Base-by-base conservation (phyloP, 23 red algal genomes). In the Agarophyton chilense region DNA sequence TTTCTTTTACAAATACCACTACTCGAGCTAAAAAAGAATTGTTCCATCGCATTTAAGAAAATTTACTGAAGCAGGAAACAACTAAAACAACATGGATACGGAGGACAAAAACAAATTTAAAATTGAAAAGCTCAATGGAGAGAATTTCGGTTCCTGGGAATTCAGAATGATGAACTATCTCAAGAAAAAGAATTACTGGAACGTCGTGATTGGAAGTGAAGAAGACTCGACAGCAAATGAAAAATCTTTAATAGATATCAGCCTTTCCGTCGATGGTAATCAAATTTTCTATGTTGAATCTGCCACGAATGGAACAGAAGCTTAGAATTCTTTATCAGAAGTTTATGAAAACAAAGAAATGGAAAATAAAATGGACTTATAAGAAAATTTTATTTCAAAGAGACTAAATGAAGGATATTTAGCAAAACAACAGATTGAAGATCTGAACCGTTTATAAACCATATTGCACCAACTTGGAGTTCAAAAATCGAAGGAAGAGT, bases 61-160 rank as follows among this genome's bases (percentile, higher is more conserved):
- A n/a, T n/a, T n/a, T n/a, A n/a, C n/a, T n/a, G n/a, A n/a, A n/a
- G n/a, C n/a, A n/a, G n/a, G n/a, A n/a, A n/a, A n/a, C n/a, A n/a
- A n/a, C n/a, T n/a, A n/a, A n/a, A n/a, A n/a, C n/a, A n/a, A n/a
- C 73, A 39, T 67, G 62, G 62, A 67, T 38, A n/a, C 31, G 4
- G 29, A 35, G 3, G 62, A 67, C 10, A 67, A 26, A 67, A 67
- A 38, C 22, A 12, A 6, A 3, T 67, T 67, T 26, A 67, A 38
- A 67, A 78, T 78, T 39, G 72, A 78, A 6, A 78, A 78, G n/a
- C 28, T 49, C 2, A 78, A 50, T 19, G 72, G 72, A 34, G 39
- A 78, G 4, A 78, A 78, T 50, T 78, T 50, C 32, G 28, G 28
- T 22, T 49, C 50, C 4, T 78, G 72, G 72, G 35, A 67, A 31